Evolutionary conservation across 805 yeast genomes (phyloP).

Genomic region (Kuraishia capsulata): DNA sequence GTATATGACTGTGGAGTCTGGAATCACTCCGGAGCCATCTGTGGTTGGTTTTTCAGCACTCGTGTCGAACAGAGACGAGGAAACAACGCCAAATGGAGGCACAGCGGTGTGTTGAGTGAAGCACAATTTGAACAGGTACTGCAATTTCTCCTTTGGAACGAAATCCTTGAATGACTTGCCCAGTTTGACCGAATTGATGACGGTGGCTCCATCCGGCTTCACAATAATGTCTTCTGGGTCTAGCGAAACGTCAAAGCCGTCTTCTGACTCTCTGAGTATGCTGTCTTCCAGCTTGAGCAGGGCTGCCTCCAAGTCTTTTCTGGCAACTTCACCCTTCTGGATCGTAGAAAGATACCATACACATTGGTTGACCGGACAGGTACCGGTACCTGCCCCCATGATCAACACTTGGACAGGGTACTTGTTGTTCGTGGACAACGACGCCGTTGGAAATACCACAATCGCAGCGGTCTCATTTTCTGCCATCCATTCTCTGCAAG

Average conservation of each 20-base stretch:
- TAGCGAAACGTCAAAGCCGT: constrained; percentile 47
- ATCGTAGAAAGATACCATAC: constrained; percentile 85
- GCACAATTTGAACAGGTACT: constrained; percentile 49
- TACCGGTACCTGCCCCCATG: constrained; percentile 80
- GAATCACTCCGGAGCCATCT: constrained; percentile 25
- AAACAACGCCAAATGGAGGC: constrained; percentile 46
- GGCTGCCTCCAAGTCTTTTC: constrained; percentile 73
- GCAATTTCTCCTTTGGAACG: constrained; percentile 68
- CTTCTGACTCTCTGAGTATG: constrained; percentile 69
- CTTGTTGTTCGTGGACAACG: constrained; percentile 56
- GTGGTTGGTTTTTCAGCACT: constrained; percentile 9
- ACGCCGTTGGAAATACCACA: constrained; percentile 86
- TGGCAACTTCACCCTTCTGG: constrained; percentile 62
- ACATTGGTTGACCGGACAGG: constrained; percentile 79
- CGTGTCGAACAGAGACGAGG: constrained; percentile 28
- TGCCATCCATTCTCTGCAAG: constrained; percentile 87
- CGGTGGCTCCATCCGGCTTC: constrained; percentile 53
- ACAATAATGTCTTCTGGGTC: constrained; percentile 46
- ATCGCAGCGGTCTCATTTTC: constrained; percentile 78
- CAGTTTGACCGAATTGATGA: constrained; percentile 71
- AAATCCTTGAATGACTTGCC: constrained; percentile 82
- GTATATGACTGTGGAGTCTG: constrained; percentile 39
- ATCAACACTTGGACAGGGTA: constrained; percentile 81
- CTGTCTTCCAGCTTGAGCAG: constrained; percentile 70
- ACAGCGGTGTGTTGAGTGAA: constrained; percentile 51